A percentile compares a stretch with the other conserved stretches of the same genome.
Evolutionary conservation across 345 rosid genomes (phyloP).

Genomic region (Microcos paniculata): DNA sequence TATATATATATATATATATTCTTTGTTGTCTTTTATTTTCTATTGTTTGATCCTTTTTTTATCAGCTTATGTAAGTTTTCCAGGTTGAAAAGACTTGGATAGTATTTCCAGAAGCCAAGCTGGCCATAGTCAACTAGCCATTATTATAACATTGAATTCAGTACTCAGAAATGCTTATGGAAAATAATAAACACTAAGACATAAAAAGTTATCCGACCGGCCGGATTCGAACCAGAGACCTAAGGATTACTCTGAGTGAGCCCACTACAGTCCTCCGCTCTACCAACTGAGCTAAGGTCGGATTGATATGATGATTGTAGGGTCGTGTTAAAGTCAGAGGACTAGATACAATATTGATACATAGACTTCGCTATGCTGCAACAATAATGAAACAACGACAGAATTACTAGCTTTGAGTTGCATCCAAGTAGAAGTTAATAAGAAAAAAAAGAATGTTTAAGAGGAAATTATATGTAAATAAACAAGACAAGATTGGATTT

Average conservation of each 20-base stretch:
- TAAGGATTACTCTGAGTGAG: slow-evolving; percentile 34
- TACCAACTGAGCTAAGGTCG: slow-evolving; percentile 99
- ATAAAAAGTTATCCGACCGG: slow-evolving; percentile 40
- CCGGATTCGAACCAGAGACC: slow-evolving; percentile 70
- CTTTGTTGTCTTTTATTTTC: too few relatives aligned
- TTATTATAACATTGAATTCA: too few relatives aligned
- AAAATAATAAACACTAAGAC: too few relatives aligned
- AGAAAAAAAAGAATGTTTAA: not conserved
- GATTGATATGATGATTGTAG: not conserved
- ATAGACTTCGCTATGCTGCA: not conserved
- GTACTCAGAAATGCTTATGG: too few relatives aligned
- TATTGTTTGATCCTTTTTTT: too few relatives aligned
- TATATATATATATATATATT: too few relatives aligned
- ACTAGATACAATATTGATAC: not conserved
- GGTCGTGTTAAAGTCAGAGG: not conserved
- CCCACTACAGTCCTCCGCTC: slow-evolving; percentile 99
- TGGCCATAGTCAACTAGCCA: too few relatives aligned
- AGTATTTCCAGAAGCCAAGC: too few relatives aligned
- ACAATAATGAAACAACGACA: not conserved
- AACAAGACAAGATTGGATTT: not conserved
- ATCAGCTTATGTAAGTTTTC: too few relatives aligned
- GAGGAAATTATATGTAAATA: not conserved
- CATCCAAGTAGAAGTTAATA: too few relatives aligned
- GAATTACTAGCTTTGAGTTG: not conserved
- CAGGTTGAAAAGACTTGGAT: too few relatives aligned